A percentile compares a stretch with the other conserved stretches of the same genome.
These are phyloP conservation scores for Pseudogymnoascus sp. DNA, from an alignment of 2,329 filamentous ascomycete genomes.

Conservation along the genomic window DNA sequence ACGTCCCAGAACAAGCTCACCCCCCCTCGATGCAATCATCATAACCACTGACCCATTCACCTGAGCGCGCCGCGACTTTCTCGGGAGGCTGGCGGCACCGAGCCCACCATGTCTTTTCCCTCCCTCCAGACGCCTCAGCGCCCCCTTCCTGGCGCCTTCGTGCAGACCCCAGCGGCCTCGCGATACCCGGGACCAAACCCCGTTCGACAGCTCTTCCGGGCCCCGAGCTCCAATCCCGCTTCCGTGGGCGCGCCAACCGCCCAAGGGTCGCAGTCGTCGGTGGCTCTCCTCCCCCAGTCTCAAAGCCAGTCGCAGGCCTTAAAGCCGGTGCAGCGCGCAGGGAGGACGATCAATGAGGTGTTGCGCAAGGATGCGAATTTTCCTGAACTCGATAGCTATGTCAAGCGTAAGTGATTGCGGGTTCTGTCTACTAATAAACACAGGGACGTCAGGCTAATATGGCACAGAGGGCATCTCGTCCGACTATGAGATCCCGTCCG, in stretches of 20 bases:
- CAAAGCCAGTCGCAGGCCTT: conserved; percentile 42
- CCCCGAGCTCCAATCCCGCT: conserved; percentile 18
- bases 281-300: conserved; percentile 28
- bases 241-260: conserved; percentile 20
- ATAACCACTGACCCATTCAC: conserved; percentile 1
- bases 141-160: conserved; percentile 65
- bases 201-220: conserved; percentile 44
- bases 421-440: not conserved
- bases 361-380: conserved; percentile 70
- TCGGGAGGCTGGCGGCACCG: conserved; percentile 4
- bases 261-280: conserved; percentile 12
- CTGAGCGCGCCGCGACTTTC: conserved; percentile 5
- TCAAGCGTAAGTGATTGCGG: conserved; percentile 60
- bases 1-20: not conserved
- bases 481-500: conserved; percentile 71
- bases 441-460: conserved; percentile 20
- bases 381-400: conserved; percentile 82
- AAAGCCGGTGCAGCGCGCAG: conserved; percentile 69
- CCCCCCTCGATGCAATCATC: conserved; percentile 1
- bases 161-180: conserved; percentile 61
- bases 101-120: conserved; percentile 9
- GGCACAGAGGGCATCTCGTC: conserved; percentile 73
- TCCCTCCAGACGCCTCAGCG: conserved; percentile 54
- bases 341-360: conserved; percentile 72
- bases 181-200: conserved; percentile 39